These are phyloP conservation scores for Zygoascus bituminiphila DNA, from an alignment of 805 yeast species.

Conservation along the genomic window DNA sequence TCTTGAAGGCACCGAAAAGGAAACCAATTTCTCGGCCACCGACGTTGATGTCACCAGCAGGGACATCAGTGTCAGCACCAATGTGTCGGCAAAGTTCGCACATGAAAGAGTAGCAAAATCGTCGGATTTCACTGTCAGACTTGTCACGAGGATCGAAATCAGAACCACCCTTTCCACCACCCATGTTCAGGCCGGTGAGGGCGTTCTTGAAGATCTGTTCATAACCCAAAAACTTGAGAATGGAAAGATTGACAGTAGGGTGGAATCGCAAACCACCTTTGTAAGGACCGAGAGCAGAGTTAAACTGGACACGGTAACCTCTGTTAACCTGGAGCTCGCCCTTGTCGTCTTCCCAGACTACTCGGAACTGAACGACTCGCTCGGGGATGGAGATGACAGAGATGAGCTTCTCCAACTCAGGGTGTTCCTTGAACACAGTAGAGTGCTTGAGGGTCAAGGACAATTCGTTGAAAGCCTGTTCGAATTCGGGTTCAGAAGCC, in stretches of 20 bases:
- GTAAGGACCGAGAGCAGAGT: slow-evolving; percentile 97
- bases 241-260: slow-evolving; percentile 91
- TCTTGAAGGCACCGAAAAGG: slow-evolving; percentile 96
- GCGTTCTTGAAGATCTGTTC: slow-evolving; percentile 99
- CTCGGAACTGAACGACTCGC: slow-evolving; percentile 94
- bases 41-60: slow-evolving; percentile 99
- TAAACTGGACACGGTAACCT: slow-evolving; percentile 97
- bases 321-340: slow-evolving; percentile 89
- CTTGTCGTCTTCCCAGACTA: slow-evolving; percentile 93
- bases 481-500: slow-evolving; percentile 94
- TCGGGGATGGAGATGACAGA: slow-evolving; percentile 92
- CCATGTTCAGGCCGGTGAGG: slow-evolving; percentile 92
- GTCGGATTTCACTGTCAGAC: slow-evolving; percentile 88
- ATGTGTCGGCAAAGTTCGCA: slow-evolving; percentile 91
- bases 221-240: slow-evolving; percentile 92
- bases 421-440: slow-evolving; percentile 78
- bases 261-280: slow-evolving; percentile 98
- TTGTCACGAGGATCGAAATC: slow-evolving; percentile 97
- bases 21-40: slow-evolving; percentile 95
- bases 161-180: slow-evolving; percentile 99
- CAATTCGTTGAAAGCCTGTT: slow-evolving; percentile 96
- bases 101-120: slow-evolving; percentile 95
- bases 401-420: slow-evolving; percentile 80
- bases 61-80: slow-evolving; percentile 96
- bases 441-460: slow-evolving; percentile 84